phyloP scores from a whole-genome alignment of 495 filamentous ascomycete species.

The Penicillium coprophilum region DNA sequence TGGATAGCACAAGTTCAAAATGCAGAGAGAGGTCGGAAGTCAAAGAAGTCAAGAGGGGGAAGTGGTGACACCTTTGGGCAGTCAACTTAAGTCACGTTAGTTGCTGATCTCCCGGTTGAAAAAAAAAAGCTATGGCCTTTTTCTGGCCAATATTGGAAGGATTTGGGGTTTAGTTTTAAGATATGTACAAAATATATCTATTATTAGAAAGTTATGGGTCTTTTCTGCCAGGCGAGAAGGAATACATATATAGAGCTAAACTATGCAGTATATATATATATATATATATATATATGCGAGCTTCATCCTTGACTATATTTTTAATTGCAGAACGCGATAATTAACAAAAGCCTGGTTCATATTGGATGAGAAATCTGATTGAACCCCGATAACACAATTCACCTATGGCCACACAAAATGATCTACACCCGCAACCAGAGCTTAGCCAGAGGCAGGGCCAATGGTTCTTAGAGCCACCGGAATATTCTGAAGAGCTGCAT shows the following conservation, averaged over 20 bases:
- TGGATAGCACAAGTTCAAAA: not conserved
- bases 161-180: not conserved
- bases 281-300: too few species aligned
- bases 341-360: not conserved
- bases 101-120: constrained; percentile 1
- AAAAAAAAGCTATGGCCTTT: constrained; percentile 4
- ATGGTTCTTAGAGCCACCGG: constrained; percentile 27
- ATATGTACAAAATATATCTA: too few species aligned
- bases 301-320: not conserved
- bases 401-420: not conserved
- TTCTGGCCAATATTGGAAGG: not conserved
- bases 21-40: not conserved
- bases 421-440: not conserved
- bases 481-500: constrained; percentile 19
- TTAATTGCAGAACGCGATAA: not conserved
- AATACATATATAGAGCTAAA: too few species aligned
- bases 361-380: not conserved
- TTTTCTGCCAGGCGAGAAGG: too few species aligned
- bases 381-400: not conserved
- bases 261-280: too few species aligned
- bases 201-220: too few species aligned
- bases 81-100: not conserved
- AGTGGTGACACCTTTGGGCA: not conserved
- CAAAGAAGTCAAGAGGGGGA: not conserved
- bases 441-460: constrained; percentile 16